These are phyloP conservation scores for Arabis hirsuta DNA, from an alignment of 345 rosid genomes.

Conservation along the genomic window DNA sequence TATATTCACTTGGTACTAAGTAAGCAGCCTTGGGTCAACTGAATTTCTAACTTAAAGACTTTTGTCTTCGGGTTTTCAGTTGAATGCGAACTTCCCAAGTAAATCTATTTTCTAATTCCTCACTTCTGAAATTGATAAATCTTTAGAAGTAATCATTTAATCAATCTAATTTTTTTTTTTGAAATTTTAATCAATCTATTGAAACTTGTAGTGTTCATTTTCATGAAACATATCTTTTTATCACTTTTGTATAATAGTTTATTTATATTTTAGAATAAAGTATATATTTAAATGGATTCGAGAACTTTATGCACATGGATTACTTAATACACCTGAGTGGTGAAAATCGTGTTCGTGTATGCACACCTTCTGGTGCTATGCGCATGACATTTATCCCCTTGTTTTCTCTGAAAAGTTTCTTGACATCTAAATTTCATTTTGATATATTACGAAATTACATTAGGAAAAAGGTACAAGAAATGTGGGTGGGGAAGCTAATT, in stretches of 20 bases:
- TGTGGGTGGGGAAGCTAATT: neutral
- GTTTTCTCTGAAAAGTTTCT: neutral
- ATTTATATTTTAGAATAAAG: neutral
- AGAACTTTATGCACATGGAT: conserved; percentile 30
- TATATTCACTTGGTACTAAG: conserved; percentile 27
- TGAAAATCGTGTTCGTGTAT: conserved; percentile 24
- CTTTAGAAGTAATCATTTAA: neutral
- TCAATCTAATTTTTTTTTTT: neutral
- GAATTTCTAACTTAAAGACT: conserved; percentile 35
- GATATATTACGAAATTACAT: conserved; percentile 11
- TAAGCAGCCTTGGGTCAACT: conserved; percentile 27
- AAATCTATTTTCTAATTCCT: neutral
- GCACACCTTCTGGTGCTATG: conserved; percentile 21
- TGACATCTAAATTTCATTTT: conserved; percentile 18
- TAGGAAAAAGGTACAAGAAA: conserved; percentile 6
- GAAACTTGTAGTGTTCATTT: conserved; percentile 30
- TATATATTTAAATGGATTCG: conserved; percentile 19
- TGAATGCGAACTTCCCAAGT: conserved; percentile 26
- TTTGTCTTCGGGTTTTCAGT: conserved; percentile 24
- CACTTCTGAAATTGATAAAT: conserved; percentile 19
- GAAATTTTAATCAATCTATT: neutral
- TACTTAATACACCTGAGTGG: conserved; percentile 37
- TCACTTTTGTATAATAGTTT: conserved; percentile 8
- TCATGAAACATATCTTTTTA: conserved; percentile 7
- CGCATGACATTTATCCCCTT: conserved; percentile 24